phyloP scores from a whole-genome alignment of 106 monocot genomes.

The Iris macrosiphon region DNA sequence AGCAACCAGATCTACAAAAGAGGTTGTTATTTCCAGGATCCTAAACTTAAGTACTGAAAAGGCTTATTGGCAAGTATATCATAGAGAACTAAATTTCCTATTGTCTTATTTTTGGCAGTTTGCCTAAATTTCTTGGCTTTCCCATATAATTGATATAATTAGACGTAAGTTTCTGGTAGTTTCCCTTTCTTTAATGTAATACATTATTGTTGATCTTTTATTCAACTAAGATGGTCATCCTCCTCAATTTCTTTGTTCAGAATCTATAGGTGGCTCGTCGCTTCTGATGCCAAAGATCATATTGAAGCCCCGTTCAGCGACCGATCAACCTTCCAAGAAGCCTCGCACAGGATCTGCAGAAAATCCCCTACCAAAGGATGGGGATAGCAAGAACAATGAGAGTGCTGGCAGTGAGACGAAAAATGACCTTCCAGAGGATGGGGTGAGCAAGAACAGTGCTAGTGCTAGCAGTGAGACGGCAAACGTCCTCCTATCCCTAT shows the following conservation, averaged over 20 bases:
- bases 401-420: background rate
- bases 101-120: too few relatives aligned
- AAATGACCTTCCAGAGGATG: constrained; percentile 3
- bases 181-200: too few relatives aligned
- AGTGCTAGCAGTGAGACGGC: background rate
- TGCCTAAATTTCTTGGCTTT: too few relatives aligned
- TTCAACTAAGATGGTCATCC: too few relatives aligned
- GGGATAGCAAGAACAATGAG: background rate
- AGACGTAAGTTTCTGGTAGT: too few relatives aligned
- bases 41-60: too few relatives aligned
- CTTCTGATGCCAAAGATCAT: constrained; percentile 26
- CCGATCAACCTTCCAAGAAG: constrained; percentile 19
- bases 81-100: too few relatives aligned
- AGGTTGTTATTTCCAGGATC: too few relatives aligned
- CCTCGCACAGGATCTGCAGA: background rate
- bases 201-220: too few relatives aligned
- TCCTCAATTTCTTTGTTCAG: background rate
- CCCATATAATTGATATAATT: too few relatives aligned
- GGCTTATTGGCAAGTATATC: too few relatives aligned
- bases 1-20: too few relatives aligned
- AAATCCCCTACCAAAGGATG: background rate
- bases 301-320: constrained; percentile 14
- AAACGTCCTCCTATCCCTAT: constrained; percentile 16
- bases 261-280: constrained; percentile 11
- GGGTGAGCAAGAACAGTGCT: background rate